phyloP scores from a whole-genome alignment of 2,329 filamentous ascomycete species.

The Diaporthe ampelina region DNA sequence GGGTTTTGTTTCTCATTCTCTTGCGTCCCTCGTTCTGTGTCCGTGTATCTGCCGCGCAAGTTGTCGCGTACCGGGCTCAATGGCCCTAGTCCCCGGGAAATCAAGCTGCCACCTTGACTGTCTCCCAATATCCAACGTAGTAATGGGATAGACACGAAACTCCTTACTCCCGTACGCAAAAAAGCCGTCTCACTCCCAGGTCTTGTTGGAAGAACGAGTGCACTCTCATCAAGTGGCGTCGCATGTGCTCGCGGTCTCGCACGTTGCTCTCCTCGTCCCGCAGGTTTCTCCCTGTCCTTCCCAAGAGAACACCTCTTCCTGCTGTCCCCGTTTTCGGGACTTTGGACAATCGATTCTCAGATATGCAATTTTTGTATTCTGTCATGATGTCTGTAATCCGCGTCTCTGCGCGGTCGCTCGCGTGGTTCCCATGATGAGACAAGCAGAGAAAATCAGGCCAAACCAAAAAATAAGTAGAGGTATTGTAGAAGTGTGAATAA shows the following conservation, averaged over 20 bases:
- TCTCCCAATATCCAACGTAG: not conserved
- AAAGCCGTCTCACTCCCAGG: not conserved
- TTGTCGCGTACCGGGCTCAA: not conserved
- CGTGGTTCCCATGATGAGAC: not conserved
- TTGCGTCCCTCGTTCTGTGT: not conserved
- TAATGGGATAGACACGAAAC: not conserved
- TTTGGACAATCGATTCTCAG: not conserved
- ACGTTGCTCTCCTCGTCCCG: not conserved
- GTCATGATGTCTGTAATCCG: constrained; percentile 27
- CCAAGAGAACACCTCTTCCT: not conserved
- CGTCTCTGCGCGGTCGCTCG: constrained; percentile 23
- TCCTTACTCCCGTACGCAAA: constrained; percentile 12
- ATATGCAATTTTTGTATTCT: constrained; percentile 23
- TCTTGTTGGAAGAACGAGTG: not conserved
- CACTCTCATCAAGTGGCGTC: not conserved
- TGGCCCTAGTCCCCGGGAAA: not conserved
- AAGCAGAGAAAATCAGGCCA: constrained; percentile 1
- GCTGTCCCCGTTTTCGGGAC: not conserved
- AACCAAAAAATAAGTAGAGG: not conserved
- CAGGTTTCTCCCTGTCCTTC: not conserved
- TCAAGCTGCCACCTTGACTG: not conserved
- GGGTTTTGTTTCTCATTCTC: not conserved
- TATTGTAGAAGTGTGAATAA: constrained; percentile 29
- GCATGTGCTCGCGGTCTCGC: not conserved
- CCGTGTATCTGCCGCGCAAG: too few species aligned